A percentile compares a stretch with the other conserved stretches of the same genome.
Conservation (phyloP, 176 grass and related monocot species). For the Neostapfia colusana region DNA sequence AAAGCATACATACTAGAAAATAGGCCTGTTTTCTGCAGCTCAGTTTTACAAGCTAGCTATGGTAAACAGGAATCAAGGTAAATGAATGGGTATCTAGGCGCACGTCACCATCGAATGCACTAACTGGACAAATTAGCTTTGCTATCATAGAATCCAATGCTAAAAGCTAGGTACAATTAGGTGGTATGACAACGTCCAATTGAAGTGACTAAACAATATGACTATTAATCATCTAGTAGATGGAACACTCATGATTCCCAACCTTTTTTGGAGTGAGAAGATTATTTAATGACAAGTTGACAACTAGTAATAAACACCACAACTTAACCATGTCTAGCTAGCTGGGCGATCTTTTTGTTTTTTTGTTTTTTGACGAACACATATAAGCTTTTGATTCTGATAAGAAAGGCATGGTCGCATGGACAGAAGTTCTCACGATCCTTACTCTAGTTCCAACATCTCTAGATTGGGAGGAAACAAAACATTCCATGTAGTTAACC, state of each 20-base stretch:
- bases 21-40: neutral
- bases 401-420: constrained; percentile 37
- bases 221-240: constrained; percentile 31
- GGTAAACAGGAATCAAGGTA: neutral
- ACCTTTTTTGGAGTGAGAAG: constrained; percentile 2
- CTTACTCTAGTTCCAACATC: constrained; percentile 5
- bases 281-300: neutral
- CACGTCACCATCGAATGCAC: constrained; percentile 12
- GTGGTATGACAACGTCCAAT: constrained; percentile 25
- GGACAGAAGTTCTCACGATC: constrained; percentile 48
- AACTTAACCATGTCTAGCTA: constrained; percentile 7
- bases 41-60: neutral
- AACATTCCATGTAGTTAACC: neutral
- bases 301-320: neutral
- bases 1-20: neutral
- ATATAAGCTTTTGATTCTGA: constrained; percentile 28
- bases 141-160: constrained; percentile 3
- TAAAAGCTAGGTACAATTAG: constrained; percentile 33
- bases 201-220: constrained; percentile 4
- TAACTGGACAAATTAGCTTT: constrained; percentile 24
- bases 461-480: neutral
- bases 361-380: neutral
- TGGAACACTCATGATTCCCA: constrained; percentile 22
- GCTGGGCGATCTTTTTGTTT: neutral
- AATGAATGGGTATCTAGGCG: constrained; percentile 11